Evolutionary conservation across 306 rosid genomes (phyloP).

Genomic region (Vigna hirtella): DNA sequence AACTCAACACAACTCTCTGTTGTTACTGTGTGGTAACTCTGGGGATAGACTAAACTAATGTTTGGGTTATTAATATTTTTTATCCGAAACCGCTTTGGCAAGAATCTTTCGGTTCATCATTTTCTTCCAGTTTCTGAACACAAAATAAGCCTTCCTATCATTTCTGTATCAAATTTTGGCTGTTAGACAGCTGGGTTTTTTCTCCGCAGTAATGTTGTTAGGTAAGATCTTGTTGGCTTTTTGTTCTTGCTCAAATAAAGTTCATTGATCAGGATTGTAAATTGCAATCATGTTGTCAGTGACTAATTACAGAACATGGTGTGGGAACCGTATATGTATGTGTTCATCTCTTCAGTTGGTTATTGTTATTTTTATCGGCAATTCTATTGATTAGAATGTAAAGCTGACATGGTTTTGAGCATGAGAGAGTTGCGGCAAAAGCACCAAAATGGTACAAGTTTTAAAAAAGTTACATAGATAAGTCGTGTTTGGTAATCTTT

Average conservation of each 20-base stretch:
- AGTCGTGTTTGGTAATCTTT: too few relatives aligned
- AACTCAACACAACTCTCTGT: conserved; percentile 45
- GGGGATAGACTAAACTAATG: conserved; percentile 35
- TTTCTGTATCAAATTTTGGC: conserved; percentile 49
- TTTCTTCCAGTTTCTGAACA: conserved; percentile 37
- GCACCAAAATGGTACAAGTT: too few relatives aligned
- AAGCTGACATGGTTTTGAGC: too few relatives aligned
- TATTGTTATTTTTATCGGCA: neutral
- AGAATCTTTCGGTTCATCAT: conserved; percentile 29
- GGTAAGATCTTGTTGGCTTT: conserved; percentile 1
- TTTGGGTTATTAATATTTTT: conserved; percentile 30
- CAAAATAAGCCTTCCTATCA: conserved; percentile 30
- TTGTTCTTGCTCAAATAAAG: conserved; percentile 42
- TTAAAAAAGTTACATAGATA: too few relatives aligned
- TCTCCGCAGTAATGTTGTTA: conserved; percentile 8
- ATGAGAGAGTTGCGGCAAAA: too few relatives aligned
- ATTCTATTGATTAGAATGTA: too few relatives aligned
- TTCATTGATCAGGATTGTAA: conserved; percentile 18
- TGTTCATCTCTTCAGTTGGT: neutral
- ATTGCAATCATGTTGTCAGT: conserved; percentile 31
- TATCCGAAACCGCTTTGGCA: conserved; percentile 32
- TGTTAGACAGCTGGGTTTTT: conserved; percentile 14
- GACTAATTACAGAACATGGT: conserved; percentile 1
- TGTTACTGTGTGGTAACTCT: conserved; percentile 63
- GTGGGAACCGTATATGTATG: neutral